phyloP scores from a whole-genome alignment of 371 early-diverging fungal genomes.

The Rhizoclosmatium hyalinum region DNA sequence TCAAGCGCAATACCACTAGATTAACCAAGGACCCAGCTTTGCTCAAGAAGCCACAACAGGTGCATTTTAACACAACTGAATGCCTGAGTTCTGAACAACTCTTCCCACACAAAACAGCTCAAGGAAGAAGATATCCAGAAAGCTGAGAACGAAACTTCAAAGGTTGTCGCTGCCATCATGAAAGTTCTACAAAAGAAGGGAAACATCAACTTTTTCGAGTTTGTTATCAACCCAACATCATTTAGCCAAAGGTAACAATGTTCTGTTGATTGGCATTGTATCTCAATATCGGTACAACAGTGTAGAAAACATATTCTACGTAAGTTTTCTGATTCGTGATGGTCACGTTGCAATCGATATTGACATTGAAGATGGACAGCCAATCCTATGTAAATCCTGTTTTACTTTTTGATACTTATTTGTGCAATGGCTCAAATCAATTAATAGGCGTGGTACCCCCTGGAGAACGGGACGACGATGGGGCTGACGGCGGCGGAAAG shows the following conservation, averaged over 20 bases:
- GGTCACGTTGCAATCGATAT: constrained; percentile 82
- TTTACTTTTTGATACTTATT: background rate
- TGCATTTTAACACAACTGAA: background rate
- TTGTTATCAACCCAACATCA: constrained; percentile 88
- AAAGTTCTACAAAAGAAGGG: constrained; percentile 64
- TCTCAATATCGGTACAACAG: background rate
- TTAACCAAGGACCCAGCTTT: constrained; percentile 42
- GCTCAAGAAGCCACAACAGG: constrained; percentile 41
- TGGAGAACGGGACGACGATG: constrained; percentile 29
- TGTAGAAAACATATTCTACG: constrained; percentile 93
- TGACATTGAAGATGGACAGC: constrained; percentile 70
- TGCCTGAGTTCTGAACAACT: background rate
- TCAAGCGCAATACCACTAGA: constrained; percentile 35
- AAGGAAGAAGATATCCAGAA: constrained; percentile 74
- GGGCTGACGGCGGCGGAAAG: constrained; percentile 57
- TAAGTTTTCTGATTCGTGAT: constrained; percentile 88
- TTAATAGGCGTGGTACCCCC: background rate
- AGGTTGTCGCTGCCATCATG: constrained; percentile 72
- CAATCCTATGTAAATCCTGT: constrained; percentile 56
- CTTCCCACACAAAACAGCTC: constrained; percentile 51
- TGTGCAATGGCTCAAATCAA: background rate
- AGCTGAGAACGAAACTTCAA: constrained; percentile 89
- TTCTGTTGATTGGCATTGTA: background rate
- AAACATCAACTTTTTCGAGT: constrained; percentile 79
- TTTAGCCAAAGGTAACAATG: constrained; percentile 76